Percentiles rank a stretch among this genome's conserved stretches.
Conservation (phyloP, 768 basidiomycete species). For the Daedaleopsis sinensis region DNA sequence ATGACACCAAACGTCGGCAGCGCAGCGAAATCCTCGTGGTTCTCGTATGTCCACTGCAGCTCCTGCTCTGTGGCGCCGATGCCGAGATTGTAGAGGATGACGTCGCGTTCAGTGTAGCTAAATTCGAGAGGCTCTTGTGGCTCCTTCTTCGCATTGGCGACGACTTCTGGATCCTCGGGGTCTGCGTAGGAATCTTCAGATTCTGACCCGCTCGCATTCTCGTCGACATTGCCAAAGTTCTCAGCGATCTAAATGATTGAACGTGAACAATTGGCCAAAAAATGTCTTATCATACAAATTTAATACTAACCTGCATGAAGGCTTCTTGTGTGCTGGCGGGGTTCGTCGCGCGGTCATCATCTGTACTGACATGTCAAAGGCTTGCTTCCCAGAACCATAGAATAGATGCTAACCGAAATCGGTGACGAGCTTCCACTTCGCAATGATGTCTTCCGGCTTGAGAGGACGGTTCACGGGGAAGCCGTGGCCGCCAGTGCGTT, state of each 20-base stretch:
- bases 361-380: conserved; percentile 37
- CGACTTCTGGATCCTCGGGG: conserved; percentile 79
- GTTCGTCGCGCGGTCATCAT: conserved; percentile 82
- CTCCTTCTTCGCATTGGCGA: conserved; percentile 78
- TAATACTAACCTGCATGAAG: conserved; percentile 60
- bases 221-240: conserved; percentile 55
- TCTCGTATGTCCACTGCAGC: conserved; percentile 90
- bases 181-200: conserved; percentile 58
- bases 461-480: conserved; percentile 81
- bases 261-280: background rate
- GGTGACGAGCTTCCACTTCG: conserved; percentile 84
- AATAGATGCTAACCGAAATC: conserved; percentile 64
- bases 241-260: conserved; percentile 45
- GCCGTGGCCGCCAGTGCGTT: conserved; percentile 82
- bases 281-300: background rate
- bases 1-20: conserved; percentile 96
- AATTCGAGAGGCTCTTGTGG: conserved; percentile 59
- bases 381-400: background rate
- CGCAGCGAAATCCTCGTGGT: conserved; percentile 80
- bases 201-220: conserved; percentile 24
- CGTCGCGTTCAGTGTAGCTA: conserved; percentile 84
- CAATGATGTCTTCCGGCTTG: conserved; percentile 78
- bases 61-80: conserved; percentile 93
- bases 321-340: conserved; percentile 77
- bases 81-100: conserved; percentile 94